These are phyloP conservation scores for Coemansia sp. DNA, from an alignment of 192 early-diverging fungal genomes.

Conservation along the genomic window DNA sequence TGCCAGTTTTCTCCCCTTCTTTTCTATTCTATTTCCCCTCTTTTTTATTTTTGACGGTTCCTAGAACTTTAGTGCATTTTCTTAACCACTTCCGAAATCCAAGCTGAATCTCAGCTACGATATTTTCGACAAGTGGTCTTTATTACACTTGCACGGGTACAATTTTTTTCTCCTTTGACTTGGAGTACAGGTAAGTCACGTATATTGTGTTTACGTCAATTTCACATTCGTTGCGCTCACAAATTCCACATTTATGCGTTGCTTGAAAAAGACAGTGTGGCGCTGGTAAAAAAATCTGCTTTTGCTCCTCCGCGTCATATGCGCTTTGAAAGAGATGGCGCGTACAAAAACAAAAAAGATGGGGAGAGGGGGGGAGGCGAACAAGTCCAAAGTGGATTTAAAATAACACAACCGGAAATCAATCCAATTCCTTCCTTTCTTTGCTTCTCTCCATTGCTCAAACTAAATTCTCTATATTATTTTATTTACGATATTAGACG, in stretches of 20 bases:
- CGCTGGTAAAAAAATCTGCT: background rate
- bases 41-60: background rate
- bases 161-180: background rate
- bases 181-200: background rate
- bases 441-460: background rate
- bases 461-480: background rate
- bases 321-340: slow-evolving; percentile 1
- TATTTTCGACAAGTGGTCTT: slow-evolving; percentile 1
- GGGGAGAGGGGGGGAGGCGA: background rate
- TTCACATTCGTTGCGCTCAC: background rate
- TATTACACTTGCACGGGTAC: background rate
- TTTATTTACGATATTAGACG: background rate
- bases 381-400: background rate
- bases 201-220: background rate
- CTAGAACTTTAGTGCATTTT: background rate
- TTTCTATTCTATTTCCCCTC: background rate
- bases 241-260: background rate
- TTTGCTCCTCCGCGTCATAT: background rate
- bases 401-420: slow-evolving; percentile 1
- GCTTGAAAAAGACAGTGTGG: too few relatives aligned
- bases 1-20: background rate
- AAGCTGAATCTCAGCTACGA: background rate
- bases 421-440: background rate
- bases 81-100: background rate
- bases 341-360: slow-evolving; percentile 2